These are phyloP conservation scores for Solanum hybrid DNA, from an alignment of 305 asterid species.

Conservation along the genomic window DNA sequence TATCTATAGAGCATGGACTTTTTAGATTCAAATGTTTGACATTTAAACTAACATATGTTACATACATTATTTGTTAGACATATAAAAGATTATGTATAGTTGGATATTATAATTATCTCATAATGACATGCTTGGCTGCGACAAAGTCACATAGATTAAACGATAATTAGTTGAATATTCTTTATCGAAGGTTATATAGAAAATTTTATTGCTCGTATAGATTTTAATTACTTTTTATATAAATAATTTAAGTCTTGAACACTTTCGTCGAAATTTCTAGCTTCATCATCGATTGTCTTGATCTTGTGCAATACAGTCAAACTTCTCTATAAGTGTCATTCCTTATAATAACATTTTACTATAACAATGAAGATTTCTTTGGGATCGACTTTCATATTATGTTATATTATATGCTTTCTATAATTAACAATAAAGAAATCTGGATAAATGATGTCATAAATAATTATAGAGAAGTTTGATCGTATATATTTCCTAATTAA, in stretches of 20 bases:
- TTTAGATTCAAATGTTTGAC: background rate
- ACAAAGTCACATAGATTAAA: background rate
- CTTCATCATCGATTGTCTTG: rapidly evolving
- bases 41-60: background rate
- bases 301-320: background rate
- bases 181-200: background rate
- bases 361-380: background rate
- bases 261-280: rapidly evolving
- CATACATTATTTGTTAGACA: background rate
- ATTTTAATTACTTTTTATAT: rapidly evolving
- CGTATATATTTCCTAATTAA: background rate
- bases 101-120: background rate
- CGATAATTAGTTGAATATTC: background rate
- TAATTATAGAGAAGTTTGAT: background rate
- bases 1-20: background rate
- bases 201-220: background rate
- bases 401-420: background rate
- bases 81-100: background rate
- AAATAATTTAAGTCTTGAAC: background rate
- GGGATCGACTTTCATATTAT: rapidly evolving
- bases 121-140: background rate
- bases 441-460: background rate
- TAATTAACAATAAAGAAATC: background rate
- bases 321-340: background rate
- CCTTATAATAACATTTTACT: background rate